Evolutionary conservation across 2,329 filamentous ascomycete species (phyloP).

Genomic region (Thelonectria discophora): DNA sequence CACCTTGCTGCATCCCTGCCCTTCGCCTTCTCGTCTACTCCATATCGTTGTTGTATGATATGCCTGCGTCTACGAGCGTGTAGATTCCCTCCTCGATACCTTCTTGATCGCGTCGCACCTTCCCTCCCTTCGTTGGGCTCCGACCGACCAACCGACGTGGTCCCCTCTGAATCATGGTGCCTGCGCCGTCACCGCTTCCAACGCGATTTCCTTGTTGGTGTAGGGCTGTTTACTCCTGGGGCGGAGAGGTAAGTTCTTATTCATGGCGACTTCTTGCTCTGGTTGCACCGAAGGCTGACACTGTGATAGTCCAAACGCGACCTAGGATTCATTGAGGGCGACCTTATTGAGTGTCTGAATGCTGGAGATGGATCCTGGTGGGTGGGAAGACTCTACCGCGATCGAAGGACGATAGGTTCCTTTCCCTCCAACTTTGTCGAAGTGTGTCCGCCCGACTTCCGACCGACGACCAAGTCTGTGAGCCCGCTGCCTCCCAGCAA

Average conservation of each 20-base stretch:
- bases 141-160: conserved; percentile 18
- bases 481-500: conserved; percentile 65
- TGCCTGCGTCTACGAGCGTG: conserved; percentile 31
- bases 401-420: conserved; percentile 87
- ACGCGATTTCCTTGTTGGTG: conserved; percentile 90
- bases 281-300: conserved; percentile 32
- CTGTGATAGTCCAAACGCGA: conserved; percentile 81
- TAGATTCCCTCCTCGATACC: conserved; percentile 27
- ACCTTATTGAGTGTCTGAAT: conserved; percentile 97
- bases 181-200: conserved; percentile 70
- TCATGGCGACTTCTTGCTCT: background rate
- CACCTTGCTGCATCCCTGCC: background rate
- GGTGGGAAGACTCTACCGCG: conserved; percentile 90
- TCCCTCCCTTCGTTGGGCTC: conserved; percentile 14
- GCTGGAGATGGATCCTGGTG: conserved; percentile 98
- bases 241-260: conserved; percentile 72
- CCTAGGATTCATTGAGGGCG: conserved; percentile 95
- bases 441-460: conserved; percentile 84
- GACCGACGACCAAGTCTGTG: conserved; percentile 72
- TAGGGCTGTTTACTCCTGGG: conserved; percentile 91
- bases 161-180: conserved; percentile 55
- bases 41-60: conserved; percentile 33
- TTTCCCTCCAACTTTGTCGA: conserved; percentile 99
- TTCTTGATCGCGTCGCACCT: conserved; percentile 28
- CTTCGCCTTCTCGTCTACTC: conserved; percentile 8